A percentile compares a stretch with the other conserved stretches of the same genome.
These are phyloP conservation scores for Porogramme epimiltina DNA, from an alignment of 1,284 basidiomycete species.

Conservation along the genomic window DNA sequence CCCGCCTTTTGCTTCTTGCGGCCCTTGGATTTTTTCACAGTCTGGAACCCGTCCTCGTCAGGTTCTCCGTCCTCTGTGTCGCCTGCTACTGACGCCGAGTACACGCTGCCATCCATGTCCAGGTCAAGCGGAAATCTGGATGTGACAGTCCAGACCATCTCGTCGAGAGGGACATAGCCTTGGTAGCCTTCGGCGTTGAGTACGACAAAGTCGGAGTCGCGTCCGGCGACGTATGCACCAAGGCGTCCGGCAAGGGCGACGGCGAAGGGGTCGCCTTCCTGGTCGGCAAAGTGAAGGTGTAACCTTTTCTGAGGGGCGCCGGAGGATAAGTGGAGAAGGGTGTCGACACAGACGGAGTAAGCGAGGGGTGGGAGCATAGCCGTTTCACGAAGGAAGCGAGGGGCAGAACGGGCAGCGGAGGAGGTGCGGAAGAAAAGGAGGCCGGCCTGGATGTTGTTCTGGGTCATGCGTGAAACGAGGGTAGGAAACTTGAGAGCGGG, in stretches of 20 bases:
- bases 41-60: conserved; percentile 63
- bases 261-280: conserved; percentile 86
- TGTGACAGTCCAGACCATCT: conserved; percentile 69
- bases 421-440: conserved; percentile 88
- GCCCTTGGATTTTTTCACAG: conserved; percentile 39
- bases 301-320: conserved; percentile 31
- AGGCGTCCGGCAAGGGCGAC: conserved; percentile 80
- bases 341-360: conserved; percentile 62
- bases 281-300: conserved; percentile 74
- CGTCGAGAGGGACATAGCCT: conserved; percentile 82
- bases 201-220: conserved; percentile 84
- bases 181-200: conserved; percentile 71
- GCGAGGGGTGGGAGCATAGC: conserved; percentile 77
- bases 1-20: conserved; percentile 42
- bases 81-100: conserved; percentile 20
- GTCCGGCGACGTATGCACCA: conserved; percentile 75
- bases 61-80: conserved; percentile 30
- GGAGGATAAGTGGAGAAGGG: conserved; percentile 47
- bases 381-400: conserved; percentile 74
- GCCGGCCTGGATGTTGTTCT: conserved; percentile 61
- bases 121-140: not conserved
- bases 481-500: conserved; percentile 80
- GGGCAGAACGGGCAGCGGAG: conserved; percentile 61
- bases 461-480: conserved; percentile 57
- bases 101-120: conserved; percentile 19